phyloP scores from a whole-genome alignment of 2,329 filamentous ascomycete species.

The Dryadomyces quercivorus region DNA sequence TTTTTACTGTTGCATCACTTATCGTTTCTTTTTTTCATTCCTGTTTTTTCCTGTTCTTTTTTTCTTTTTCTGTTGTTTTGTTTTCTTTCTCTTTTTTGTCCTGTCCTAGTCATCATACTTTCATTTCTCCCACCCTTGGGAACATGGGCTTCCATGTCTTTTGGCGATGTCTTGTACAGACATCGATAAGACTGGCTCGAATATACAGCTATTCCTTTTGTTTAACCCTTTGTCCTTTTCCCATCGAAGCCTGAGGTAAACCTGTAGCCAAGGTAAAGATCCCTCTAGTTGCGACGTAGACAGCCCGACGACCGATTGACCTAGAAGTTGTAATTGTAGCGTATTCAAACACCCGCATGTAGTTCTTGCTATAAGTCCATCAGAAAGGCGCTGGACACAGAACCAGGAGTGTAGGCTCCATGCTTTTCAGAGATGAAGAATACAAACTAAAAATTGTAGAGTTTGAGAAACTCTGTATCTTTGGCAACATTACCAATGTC shows the following conservation, averaged over 20 bases:
- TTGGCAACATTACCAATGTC: constrained; percentile 36
- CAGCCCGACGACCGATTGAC: constrained; percentile 6
- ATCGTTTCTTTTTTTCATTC: background rate
- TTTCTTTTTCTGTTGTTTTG: background rate
- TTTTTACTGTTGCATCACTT: background rate
- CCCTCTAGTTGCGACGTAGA: constrained; percentile 19
- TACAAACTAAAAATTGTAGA: constrained; percentile 33
- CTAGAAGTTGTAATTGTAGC: constrained; percentile 30
- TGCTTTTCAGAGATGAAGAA: constrained; percentile 45
- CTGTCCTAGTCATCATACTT: background rate
- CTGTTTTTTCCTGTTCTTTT: background rate
- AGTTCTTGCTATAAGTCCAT: constrained; percentile 24
- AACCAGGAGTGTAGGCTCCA: constrained; percentile 37
- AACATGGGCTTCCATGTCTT: background rate
- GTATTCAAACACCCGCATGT: constrained; percentile 36
- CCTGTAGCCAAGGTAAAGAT: constrained; percentile 22
- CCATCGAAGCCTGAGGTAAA: constrained; percentile 23
- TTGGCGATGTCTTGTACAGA: background rate
- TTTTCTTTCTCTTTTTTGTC: background rate
- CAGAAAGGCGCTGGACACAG: constrained; percentile 20
- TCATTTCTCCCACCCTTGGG: background rate
- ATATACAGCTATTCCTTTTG: background rate
- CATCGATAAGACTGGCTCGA: background rate
- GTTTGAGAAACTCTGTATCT: constrained; percentile 35
- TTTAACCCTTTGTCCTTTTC: constrained; percentile 12